Conservation (phyloP, 2,329 filamentous ascomycete species). For the Xylaria digitata region DNA sequence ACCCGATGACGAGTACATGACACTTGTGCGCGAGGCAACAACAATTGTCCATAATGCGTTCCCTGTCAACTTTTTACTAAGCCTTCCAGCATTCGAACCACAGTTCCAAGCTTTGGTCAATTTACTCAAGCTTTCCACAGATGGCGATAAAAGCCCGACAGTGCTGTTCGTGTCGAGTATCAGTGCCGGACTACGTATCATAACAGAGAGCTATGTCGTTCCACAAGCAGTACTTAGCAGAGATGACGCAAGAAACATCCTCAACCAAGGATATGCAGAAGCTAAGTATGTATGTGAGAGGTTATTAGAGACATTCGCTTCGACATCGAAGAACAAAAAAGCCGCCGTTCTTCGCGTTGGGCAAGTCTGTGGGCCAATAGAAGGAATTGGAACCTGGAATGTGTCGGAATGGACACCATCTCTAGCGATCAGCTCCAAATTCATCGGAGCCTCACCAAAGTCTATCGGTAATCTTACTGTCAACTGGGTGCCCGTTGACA, state of each 20-base stretch:
- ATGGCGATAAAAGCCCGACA: conserved; percentile 20
- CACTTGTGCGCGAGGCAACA: conserved; percentile 34
- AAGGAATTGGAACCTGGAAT: conserved; percentile 39
- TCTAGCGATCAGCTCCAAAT: conserved; percentile 42
- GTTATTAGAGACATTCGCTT: conserved; percentile 39
- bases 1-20: conserved; percentile 23
- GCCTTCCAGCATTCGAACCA: conserved; percentile 39
- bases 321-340: background rate
- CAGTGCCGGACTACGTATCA: conserved; percentile 37
- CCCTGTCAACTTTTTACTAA: conserved; percentile 44
- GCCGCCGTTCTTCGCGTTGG: conserved; percentile 38
- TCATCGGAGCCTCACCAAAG: conserved; percentile 32
- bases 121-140: conserved; percentile 34
- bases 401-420: conserved; percentile 40
- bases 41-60: conserved; percentile 43
- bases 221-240: conserved; percentile 40
- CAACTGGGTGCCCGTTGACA: conserved; percentile 42
- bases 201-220: conserved; percentile 21
- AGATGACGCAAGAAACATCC: conserved; percentile 27
- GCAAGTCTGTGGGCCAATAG: conserved; percentile 42
- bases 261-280: conserved; percentile 45
- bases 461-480: conserved; percentile 33
- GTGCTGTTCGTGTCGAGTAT: conserved; percentile 47
- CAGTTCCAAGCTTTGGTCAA: conserved; percentile 33
- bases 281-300: conserved; percentile 46